Evolutionary conservation across 2,329 filamentous ascomycete species (phyloP), one percentile per base, ranked within the genome.

Genomic region (Keithomyces neogunnii): DNA sequence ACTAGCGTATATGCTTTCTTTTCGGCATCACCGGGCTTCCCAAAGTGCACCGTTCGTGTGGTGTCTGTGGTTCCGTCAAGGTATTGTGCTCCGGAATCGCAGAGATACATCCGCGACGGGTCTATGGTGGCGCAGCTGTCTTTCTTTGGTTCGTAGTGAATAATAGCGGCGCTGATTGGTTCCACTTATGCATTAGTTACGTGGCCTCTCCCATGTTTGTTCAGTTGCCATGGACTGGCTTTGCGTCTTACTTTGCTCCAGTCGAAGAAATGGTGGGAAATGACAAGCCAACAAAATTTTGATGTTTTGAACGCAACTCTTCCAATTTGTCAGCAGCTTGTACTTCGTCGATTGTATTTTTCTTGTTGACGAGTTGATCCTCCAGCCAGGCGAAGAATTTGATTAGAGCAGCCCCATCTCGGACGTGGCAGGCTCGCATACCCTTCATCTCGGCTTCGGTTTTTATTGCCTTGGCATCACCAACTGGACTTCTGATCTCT

Each of bases 361-460:
- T 86, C 66, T 92, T 85, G 57, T 77, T 81, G 53, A 88, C 65
- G 29, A 99, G 74, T 63, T 96, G 86, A 61, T 96, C 81, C 67
- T 99, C 93, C 3, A 99, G 78, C 93, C 93, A 99, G 10, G 93
- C 89, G 67, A 99, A 96, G 67, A 90, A 99, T 65, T 96, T 84
- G 51, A 83, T 91, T 55, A 97, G 70, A 2, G 93, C 92, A 45
- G 89, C 90, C 45, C 93, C 93, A 62, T 99, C 93, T 56, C 93
- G 84, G 59, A 97, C 82, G 65, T 99, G 93, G 64, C 93, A 97
- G 52, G 87, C 81, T 55, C 90, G 82, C 93, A 99, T 97, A 54
- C 93, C 93, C 60, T 89, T 82, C 44, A 96, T 73, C 66, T 99
- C 93, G 0, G 81, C 84, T 51, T 89, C 82, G 60, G 96, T 99